Base-by-base conservation (phyloP, 495 filamentous ascomycete species). In the Neurospora pannonica region DNA sequence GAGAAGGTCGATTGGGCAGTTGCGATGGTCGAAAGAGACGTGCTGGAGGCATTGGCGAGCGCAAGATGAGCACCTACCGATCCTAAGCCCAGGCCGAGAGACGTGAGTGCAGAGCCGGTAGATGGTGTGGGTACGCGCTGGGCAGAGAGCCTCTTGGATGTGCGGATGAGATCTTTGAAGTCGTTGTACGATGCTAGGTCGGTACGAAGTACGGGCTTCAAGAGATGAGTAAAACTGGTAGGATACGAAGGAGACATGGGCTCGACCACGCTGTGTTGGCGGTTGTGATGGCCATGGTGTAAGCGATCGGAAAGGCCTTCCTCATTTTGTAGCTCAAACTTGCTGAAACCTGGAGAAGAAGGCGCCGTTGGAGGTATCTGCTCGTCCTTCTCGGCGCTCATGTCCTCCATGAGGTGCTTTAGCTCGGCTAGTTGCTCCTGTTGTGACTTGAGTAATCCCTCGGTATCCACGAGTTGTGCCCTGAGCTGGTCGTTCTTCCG, bases 401-500 rank as follows among this genome's bases (percentile, higher is more conserved):
- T 93, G 71, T 90, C 88, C 84, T 97, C 93, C 92, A 99, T 93
- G 72, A 97, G 93, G 8, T 87, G 86, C 81, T 98, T 98, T 48
- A 99, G 87, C 82, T 98, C 92, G 9, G 91, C 88, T 11, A 99
- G 87, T 82, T 99, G 96, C 79, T 98, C 94, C 79, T 97, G 95
- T 74, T 97, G 94, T 9, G 92, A 96, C 48, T 89, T 88, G 48
- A 98, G 87, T 37, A 99, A 88, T n/a, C 86, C 83, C 82, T 98
- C 96, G 3, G 92, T 94, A 79, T 84, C 82, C 40, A 77, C 80
- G 21, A 84, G 75, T 73, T 84, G 82, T 8, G 81, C 78, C 40
- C 73, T 78, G 42, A 98, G 94, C 75, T 80, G 79, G 70, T 84
- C 82, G 71, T 81, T 83, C 38, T 81, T 82, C 28, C 79, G 77